A percentile compares a stretch with the other conserved stretches of the same genome.
These are phyloP conservation scores for Fusarium luffae DNA, from an alignment of 2,329 filamentous ascomycete genomes.

Conservation along the genomic window DNA sequence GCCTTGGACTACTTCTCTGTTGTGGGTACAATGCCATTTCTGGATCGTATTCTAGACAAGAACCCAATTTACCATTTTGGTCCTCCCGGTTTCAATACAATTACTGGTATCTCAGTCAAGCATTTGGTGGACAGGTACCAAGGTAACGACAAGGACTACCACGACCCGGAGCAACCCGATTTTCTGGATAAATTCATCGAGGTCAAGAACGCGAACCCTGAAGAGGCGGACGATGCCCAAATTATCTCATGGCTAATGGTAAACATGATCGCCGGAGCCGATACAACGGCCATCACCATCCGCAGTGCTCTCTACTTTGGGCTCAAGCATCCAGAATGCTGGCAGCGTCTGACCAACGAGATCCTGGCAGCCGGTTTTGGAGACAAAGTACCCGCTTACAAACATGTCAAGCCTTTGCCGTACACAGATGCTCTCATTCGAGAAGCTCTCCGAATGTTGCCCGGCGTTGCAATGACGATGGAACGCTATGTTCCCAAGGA, in stretches of 20 bases:
- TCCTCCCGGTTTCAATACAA: constrained; percentile 47
- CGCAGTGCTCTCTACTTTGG: constrained; percentile 40
- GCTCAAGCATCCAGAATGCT: constrained; percentile 35
- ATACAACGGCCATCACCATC: constrained; percentile 42
- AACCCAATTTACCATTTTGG: constrained; percentile 49
- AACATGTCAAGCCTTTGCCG: constrained; percentile 28
- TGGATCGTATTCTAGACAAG: neutral
- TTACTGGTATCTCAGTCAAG: constrained; percentile 45
- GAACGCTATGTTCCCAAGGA: constrained; percentile 57
- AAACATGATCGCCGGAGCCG: constrained; percentile 46
- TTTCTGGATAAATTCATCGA: constrained; percentile 57
- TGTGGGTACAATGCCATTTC: neutral
- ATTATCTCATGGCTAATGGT: constrained; percentile 52
- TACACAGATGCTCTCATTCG: constrained; percentile 55
- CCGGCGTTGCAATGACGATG: constrained; percentile 56
- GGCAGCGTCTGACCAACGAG: constrained; percentile 31
- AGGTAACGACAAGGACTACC: constrained; percentile 44
- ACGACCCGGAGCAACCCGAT: constrained; percentile 46
- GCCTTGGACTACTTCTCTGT: neutral
- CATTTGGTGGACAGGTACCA: constrained; percentile 46
- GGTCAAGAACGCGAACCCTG: constrained; percentile 48
- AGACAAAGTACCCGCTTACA: constrained; percentile 21
- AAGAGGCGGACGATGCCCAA: constrained; percentile 50
- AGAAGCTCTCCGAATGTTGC: constrained; percentile 60
- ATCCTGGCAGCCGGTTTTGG: constrained; percentile 19